Evolutionary conservation across 1,284 basidiomycete genomes (phyloP), one percentile per base, ranked within the genome.

Genomic region (Laetiporus sulphureus): DNA sequence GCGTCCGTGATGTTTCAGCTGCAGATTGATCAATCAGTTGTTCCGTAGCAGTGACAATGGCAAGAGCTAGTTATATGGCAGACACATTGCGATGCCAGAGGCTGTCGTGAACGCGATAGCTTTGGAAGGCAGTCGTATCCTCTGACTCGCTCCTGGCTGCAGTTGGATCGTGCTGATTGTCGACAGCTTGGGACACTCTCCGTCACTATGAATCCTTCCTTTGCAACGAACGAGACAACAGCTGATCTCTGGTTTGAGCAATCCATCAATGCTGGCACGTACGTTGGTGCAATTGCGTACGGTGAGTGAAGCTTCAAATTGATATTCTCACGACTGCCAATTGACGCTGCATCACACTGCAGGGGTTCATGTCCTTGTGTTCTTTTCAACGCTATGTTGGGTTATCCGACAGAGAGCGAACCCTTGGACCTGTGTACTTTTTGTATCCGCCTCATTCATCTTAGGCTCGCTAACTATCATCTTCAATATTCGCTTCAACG

Each of bases 241-340:
- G 30, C 42, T 13, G 47, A 50, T 27, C 47, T 61, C 18, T 60
- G 59, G 49, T 47, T 55, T 5, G 61, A 63, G 45, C 50, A 54
- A 32, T 59, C 58, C 22, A 60, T 56, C 50, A 49, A 63, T 6
- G 56, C 55, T 20, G 60, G 60, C 11, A 53, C 49, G 3, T 51
- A 60, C 29, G 41, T 63, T 8, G 52, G 49, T 29, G 52, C 54
- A n/a, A 50, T 61, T 12, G 57, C 53, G 0, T 63, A 60, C 41
- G 61, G 61, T 37, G 50, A 47, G 36, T 32, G 41, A 4, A 7
- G 19, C 18, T 16, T 47, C 48, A 5, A 47, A 56, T 31, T 54
- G 48, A n/a, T n/a, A n/a, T n/a, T n/a, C n/a, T n/a, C n/a, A n/a
- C n/a, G n/a, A n/a, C n/a, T n/a, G n/a, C n/a, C 25, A 21, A 29